Conservation (phyloP, 2,329 filamentous ascomycete species). For the Neoarthrinium moseri region DNA sequence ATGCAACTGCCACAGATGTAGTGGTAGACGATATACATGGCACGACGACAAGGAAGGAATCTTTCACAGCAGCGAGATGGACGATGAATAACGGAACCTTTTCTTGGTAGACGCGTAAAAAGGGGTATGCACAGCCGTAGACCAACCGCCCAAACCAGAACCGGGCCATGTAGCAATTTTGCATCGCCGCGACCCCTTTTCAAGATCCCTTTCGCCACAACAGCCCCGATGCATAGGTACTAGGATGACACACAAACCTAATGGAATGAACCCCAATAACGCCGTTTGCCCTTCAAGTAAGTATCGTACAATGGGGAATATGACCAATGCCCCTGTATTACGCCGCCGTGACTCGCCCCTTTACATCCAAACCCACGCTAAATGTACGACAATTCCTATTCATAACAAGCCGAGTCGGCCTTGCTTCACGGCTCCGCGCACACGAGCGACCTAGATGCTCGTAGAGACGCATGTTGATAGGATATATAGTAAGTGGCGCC, state of each 20-base stretch:
- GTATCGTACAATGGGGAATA: conserved; percentile 7
- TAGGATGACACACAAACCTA: background rate
- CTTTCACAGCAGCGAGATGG: too few relatives aligned
- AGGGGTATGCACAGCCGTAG: conserved; percentile 5
- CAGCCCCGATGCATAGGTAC: background rate
- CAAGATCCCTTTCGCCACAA: conserved; percentile 1
- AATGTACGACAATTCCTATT: background rate
- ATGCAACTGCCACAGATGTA: background rate
- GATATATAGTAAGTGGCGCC: too few relatives aligned
- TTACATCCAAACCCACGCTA: conserved; percentile 2
- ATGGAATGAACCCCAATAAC: conserved; percentile 1
- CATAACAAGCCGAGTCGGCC: background rate
- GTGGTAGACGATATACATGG: too few relatives aligned
- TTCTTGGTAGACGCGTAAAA: conserved; percentile 1
- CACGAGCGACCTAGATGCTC: too few relatives aligned
- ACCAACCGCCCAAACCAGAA: background rate
- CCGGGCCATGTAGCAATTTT: background rate
- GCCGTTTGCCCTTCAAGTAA: background rate
- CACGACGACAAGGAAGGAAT: too few relatives aligned
- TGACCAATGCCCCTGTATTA: conserved; percentile 1
- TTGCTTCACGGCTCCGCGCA: too few relatives aligned
- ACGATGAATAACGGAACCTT: background rate
- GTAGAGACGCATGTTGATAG: too few relatives aligned
- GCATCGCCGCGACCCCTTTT: conserved; percentile 2
- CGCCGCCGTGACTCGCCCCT: conserved; percentile 4